A percentile compares a stretch with the other conserved stretches of the same genome.
Conservation (phyloP, 2,329 filamentous ascomycete species). For the Penicillium expansum region DNA sequence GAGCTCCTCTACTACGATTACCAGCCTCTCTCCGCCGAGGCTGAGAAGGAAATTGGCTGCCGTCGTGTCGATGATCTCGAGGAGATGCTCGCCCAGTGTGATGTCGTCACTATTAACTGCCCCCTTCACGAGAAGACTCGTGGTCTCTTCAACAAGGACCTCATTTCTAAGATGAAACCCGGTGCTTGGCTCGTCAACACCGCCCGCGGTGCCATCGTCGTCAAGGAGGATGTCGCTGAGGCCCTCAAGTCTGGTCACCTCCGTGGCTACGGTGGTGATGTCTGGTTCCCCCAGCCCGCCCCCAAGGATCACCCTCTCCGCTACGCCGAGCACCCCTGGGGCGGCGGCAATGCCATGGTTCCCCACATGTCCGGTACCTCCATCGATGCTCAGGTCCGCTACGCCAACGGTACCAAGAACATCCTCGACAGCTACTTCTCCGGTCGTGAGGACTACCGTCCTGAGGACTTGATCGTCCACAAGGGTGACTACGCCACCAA, state of each 20-base stretch:
- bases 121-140: conserved; percentile 97
- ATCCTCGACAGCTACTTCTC: conserved; percentile 91
- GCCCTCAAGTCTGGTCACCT: conserved; percentile 84
- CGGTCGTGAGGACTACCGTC: conserved; percentile 81
- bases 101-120: conserved; percentile 99
- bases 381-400: conserved; percentile 94
- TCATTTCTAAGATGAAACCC: conserved; percentile 98
- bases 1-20: conserved; percentile 99
- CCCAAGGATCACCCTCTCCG: conserved; percentile 90
- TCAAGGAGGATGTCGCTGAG: conserved; percentile 97
- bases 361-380: conserved; percentile 98
- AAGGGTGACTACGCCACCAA: conserved; percentile 91
- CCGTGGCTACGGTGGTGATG: conserved; percentile 50
- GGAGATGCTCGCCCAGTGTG: conserved; percentile 91
- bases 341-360: conserved; percentile 97
- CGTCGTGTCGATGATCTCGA: conserved; percentile 83
- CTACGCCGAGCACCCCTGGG: conserved; percentile 89
- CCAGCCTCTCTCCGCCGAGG: conserved; percentile 82
- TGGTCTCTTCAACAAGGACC: conserved; percentile 96
- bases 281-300: conserved; percentile 96
- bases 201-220: conserved; percentile 95
- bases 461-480: conserved; percentile 87
- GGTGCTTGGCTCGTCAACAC: conserved; percentile 98
- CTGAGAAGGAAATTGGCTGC: conserved; percentile 94
- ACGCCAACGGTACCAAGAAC: conserved; percentile 80